phyloP scores from a whole-genome alignment of 75 land plant species.

The Isoetes taiwanensis region DNA sequence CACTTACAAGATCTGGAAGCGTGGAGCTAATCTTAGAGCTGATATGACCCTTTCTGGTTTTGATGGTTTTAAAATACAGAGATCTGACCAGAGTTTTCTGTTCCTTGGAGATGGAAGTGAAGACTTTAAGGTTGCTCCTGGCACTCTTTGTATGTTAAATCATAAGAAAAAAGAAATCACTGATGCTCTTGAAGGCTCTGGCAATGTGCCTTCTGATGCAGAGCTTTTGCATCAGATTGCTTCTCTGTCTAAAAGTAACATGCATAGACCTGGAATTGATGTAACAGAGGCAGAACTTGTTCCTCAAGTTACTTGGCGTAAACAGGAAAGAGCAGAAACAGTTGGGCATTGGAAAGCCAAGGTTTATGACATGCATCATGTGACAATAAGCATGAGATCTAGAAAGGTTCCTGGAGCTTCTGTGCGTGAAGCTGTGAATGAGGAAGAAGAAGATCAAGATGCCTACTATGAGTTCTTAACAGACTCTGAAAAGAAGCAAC shows the following conservation, averaged over 20 bases:
- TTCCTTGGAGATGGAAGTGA: constrained; percentile 28
- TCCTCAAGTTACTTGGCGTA: constrained; percentile 32
- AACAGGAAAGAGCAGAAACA: constrained; percentile 32
- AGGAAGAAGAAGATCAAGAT: constrained; percentile 16
- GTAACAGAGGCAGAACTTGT: constrained; percentile 39
- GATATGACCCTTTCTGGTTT: constrained; percentile 44
- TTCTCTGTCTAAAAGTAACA: constrained; percentile 21
- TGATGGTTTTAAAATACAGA: background rate
- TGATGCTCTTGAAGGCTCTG: too few relatives aligned
- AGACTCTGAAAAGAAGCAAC: constrained; percentile 13
- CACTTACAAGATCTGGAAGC: constrained; percentile 45
- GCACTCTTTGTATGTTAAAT: too few relatives aligned
- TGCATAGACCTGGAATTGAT: constrained; percentile 49
- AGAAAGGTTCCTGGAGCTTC: constrained; percentile 11
- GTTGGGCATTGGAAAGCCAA: constrained; percentile 46
- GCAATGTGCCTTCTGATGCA: too few relatives aligned
- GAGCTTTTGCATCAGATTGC: too few relatives aligned
- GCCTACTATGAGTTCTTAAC: constrained; percentile 15
- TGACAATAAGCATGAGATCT: constrained; percentile 40
- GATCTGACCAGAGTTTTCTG: constrained; percentile 11
- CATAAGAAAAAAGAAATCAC: constrained; percentile 9
- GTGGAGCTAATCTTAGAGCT: constrained; percentile 42
- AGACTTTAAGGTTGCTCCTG: background rate
- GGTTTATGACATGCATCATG: constrained; percentile 48
- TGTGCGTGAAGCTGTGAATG: constrained; percentile 8